Evolutionary conservation across 495 filamentous ascomycete genomes (phyloP), one percentile per base, ranked within the genome.

Genomic region (Talaromyces liani): DNA sequence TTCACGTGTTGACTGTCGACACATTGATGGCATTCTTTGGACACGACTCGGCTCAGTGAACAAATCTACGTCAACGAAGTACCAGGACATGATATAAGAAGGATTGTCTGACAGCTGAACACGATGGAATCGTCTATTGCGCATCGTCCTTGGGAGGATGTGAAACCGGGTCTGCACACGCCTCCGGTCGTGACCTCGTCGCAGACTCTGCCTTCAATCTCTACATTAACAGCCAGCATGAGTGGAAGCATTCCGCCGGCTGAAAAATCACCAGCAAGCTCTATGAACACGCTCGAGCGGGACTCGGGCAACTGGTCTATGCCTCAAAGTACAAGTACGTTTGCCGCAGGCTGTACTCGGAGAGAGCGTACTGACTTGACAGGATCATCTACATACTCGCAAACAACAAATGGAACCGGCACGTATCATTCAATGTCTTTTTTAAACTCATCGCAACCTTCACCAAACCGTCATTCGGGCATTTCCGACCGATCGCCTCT

Each of bases 321-420:
- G 72, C 76, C 79, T 66, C 79, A 78, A 64, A 81, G 79, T 65
- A 79, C 77, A 68, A 77, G 79, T 81, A 72, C 62, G 77, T 67
- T 55, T 65, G 41, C 29, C 56, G 56, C 39, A 27, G 56, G 59
- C 60, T 64, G 27, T 33, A 49, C 51, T 1, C 18, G 39, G 51
- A 24, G 18, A 24, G 61, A 6, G 18, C 51, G 57, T 71, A 63
- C 72, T 76, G 69, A 75, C 70, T 27, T 54, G 58, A 18, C 67
- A 84, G 81, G 81, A 67, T 84, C 82, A 7, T 84, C 82, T 9
- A 81, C 80, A 49, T 84, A 84, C 66, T 84, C 82, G 14, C 82
- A 78, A 33, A 66, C 76, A 6, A 77, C 75, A 45, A 82, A 79
- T 66, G 76, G 77, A 60, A 79, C 77, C 14, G 73, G 75, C 64